These are phyloP conservation scores for Amaranthus tricolor DNA, from an alignment of 179 eudicot species.

Conservation along the genomic window DNA sequence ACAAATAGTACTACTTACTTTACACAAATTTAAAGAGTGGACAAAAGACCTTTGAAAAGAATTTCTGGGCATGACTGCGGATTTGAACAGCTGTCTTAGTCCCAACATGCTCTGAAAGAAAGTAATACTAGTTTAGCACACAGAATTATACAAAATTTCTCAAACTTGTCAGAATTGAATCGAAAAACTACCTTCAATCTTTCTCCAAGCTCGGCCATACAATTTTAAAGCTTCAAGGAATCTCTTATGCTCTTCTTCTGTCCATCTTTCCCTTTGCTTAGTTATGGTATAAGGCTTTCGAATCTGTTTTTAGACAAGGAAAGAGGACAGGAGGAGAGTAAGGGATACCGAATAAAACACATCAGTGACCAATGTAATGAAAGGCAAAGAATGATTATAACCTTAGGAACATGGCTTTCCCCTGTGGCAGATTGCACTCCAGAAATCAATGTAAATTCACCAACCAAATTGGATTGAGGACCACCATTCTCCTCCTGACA, in stretches of 20 bases:
- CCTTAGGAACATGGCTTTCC: conserved; percentile 66
- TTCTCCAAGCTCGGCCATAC: conserved; percentile 90
- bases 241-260: conserved; percentile 93
- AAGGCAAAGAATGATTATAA: conserved; percentile 19
- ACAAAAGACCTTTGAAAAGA: conserved; percentile 84
- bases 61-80: conserved; percentile 96
- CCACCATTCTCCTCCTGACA: conserved; percentile 44
- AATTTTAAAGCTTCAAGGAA: conserved; percentile 86
- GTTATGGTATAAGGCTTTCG: conserved; percentile 91
- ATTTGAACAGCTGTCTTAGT: conserved; percentile 96
- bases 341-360: conserved; percentile 12
- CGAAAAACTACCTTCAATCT: conserved; percentile 65
- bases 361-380: not conserved
- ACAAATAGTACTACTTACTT: conserved; percentile 36
- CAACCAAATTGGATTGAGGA: conserved; percentile 26
- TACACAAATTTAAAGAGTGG: conserved; percentile 32
- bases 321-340: conserved; percentile 18
- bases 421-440: conserved; percentile 24
- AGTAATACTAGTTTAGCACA: conserved; percentile 10
- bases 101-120: conserved; percentile 75
- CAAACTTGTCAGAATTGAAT: not conserved
- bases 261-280: conserved; percentile 94
- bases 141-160: not conserved
- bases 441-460: conserved; percentile 19
- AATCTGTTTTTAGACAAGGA: conserved; percentile 40